Evolutionary conservation across 1,284 basidiomycete species (phyloP).

Genomic region (Ganoderma meredithae): DNA sequence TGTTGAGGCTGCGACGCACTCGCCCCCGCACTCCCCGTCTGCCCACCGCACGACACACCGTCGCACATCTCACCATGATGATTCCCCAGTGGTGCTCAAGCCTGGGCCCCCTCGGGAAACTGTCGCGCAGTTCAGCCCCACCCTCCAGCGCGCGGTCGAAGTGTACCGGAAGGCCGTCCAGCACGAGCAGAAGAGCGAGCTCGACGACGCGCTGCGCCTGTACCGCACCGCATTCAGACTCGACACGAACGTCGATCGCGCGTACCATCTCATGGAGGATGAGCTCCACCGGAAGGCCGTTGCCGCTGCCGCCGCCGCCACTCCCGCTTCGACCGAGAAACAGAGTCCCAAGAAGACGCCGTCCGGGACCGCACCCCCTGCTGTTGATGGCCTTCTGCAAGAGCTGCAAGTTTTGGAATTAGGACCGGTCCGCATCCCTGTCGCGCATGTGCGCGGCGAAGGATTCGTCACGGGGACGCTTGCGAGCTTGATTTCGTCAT

Average conservation of each 20-base stretch:
- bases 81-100: constrained; percentile 9
- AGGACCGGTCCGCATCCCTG: constrained; percentile 22
- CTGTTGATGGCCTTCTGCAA: constrained; percentile 24
- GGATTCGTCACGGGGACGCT: constrained; percentile 48
- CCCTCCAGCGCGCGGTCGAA: constrained; percentile 60
- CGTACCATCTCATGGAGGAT: constrained; percentile 65
- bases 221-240: constrained; percentile 84
- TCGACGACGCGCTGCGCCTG: constrained; percentile 76
- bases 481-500: constrained; percentile 54
- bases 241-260: constrained; percentile 72
- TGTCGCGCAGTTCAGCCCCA: constrained; percentile 40
- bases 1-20: neutral
- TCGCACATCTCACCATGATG: constrained; percentile 16
- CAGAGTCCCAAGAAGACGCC: constrained; percentile 11
- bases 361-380: neutral
- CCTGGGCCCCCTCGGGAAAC: constrained; percentile 5
- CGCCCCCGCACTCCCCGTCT: constrained; percentile 15
- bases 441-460: constrained; percentile 33
- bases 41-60: constrained; percentile 13
- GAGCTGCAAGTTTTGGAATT: constrained; percentile 27
- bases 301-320: neutral
- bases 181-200: constrained; percentile 74
- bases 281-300: constrained; percentile 32
- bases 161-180: constrained; percentile 76
- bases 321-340: constrained; percentile 25